Percentiles rank a stretch among this genome's conserved stretches.
Conservation (phyloP, 805 yeast genomes). For the Grigorovia yakushimaensis region DNA sequence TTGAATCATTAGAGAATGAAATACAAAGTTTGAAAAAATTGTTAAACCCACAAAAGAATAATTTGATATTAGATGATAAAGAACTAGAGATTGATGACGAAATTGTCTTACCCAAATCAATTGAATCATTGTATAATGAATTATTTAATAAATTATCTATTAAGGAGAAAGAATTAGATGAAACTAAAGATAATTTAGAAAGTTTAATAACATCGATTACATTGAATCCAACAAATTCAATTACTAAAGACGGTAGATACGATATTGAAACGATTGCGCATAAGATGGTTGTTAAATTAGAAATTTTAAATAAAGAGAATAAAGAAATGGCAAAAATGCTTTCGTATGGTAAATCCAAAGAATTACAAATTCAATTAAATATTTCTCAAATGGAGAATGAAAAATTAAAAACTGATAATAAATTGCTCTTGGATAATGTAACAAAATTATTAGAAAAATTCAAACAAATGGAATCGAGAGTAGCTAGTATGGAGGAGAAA, state of each 20-base stretch:
- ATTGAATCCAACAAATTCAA: slow-evolving; percentile 37
- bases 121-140: slow-evolving; percentile 40
- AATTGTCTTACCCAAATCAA: slow-evolving; percentile 31
- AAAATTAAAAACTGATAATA: slow-evolving; percentile 32
- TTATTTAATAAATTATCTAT: slow-evolving; percentile 40
- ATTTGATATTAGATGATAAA: slow-evolving; percentile 4
- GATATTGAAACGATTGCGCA: slow-evolving; percentile 72
- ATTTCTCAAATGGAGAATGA: slow-evolving; percentile 42
- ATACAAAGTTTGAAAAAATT: slow-evolving; percentile 29
- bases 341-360: slow-evolving; percentile 68
- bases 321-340: slow-evolving; percentile 59
- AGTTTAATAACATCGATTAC: slow-evolving; percentile 48
- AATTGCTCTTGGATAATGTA: slow-evolving; percentile 2
- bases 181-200: slow-evolving; percentile 55
- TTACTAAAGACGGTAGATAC: slow-evolving; percentile 48
- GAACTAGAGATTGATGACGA: slow-evolving; percentile 4
- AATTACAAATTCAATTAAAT: slow-evolving; percentile 58
- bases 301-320: slow-evolving; percentile 56
- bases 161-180: slow-evolving; percentile 43
- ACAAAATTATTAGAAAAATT: background rate
- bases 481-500: background rate
- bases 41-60: slow-evolving; percentile 26
- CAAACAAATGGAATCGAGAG: slow-evolving; percentile 1
- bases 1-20: slow-evolving; percentile 38
- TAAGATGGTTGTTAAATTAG: slow-evolving; percentile 53